Conservation (phyloP, 495 filamentous ascomycete species). For the Aspergillus coremiiformis region DNA sequence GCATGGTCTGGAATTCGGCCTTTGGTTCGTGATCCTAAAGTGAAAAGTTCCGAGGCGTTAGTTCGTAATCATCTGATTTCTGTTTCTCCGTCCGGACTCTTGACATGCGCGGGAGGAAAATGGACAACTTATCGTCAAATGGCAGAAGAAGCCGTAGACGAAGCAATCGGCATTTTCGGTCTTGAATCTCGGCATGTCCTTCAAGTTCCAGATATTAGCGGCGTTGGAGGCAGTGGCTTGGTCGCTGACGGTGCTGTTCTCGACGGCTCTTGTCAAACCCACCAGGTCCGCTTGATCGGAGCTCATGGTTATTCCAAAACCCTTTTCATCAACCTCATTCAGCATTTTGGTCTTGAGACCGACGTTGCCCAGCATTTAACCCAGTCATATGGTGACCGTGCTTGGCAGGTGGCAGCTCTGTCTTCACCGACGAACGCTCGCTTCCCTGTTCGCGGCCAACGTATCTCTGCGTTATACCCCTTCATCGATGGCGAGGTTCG, state of each 20-base stretch:
- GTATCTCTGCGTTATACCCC: conserved; percentile 76
- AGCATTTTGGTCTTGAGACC: conserved; percentile 93
- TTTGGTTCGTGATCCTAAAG: conserved; percentile 88
- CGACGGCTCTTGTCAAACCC: conserved; percentile 85
- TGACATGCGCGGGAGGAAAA: conserved; percentile 96
- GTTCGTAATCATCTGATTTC: conserved; percentile 94
- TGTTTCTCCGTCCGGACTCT: conserved; percentile 73
- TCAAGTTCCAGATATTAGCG: conserved; percentile 65
- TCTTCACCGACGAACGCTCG: conserved; percentile 73
- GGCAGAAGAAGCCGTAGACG: conserved; percentile 95
- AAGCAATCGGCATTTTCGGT: conserved; percentile 69
- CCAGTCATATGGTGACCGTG: conserved; percentile 85
- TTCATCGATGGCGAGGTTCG: conserved; percentile 96
- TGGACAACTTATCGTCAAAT: conserved; percentile 99
- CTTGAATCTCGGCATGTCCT: conserved; percentile 54
- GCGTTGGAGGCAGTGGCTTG: conserved; percentile 55
- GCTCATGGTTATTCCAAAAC: conserved; percentile 94
- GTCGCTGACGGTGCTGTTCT: conserved; percentile 68
- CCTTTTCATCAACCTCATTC: conserved; percentile 96
- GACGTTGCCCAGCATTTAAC: conserved; percentile 90
- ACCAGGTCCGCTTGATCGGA: conserved; percentile 80
- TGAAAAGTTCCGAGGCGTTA: conserved; percentile 86
- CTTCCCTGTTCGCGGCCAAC: conserved; percentile 81
- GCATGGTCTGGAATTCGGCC: conserved; percentile 95
- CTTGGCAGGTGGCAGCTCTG: conserved; percentile 88